Percentiles rank a stretch among this genome's conserved stretches.
These are phyloP conservation scores for Oryza glaberrima DNA, from an alignment of 176 grass and related monocot species.

Conservation along the genomic window DNA sequence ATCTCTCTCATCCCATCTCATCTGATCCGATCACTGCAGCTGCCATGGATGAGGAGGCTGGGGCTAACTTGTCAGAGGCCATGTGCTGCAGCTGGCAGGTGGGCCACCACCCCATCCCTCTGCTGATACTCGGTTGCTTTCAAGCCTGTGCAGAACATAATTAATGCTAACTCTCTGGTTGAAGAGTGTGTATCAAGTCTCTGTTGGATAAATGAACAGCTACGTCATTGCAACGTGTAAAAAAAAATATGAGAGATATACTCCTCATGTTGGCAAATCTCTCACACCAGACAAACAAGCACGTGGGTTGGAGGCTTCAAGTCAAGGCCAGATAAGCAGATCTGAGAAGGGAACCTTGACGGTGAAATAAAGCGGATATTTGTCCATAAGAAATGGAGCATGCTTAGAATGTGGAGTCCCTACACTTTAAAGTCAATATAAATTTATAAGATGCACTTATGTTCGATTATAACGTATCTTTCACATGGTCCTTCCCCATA, in stretches of 20 bases:
- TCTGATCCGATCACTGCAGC: background rate
- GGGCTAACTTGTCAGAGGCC: constrained; percentile 2
- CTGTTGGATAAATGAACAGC: too few relatives aligned
- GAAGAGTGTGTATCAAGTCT: background rate
- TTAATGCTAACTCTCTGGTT: background rate
- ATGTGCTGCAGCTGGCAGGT: background rate
- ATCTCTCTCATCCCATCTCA: too few relatives aligned
- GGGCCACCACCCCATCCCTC: background rate
- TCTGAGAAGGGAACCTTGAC: background rate
- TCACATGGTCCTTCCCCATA: too few relatives aligned
- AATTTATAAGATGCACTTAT: background rate
- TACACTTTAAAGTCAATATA: background rate
- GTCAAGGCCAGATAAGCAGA: background rate
- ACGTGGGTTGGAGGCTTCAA: background rate
- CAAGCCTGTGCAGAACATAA: background rate
- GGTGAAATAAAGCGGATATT: background rate
- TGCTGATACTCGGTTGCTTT: constrained; percentile 21
- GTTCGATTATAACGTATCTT: background rate
- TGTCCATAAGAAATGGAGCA: background rate
- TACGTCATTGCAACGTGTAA: background rate
- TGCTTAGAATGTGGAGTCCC: background rate
- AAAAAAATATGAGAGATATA: too few relatives aligned
- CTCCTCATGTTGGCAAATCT: background rate
- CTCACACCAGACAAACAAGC: background rate
- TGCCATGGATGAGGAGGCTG: constrained; percentile 3